Evolutionary conservation across 2,329 filamentous ascomycete genomes (phyloP).

Genomic region (Colletotrichum lentis): DNA sequence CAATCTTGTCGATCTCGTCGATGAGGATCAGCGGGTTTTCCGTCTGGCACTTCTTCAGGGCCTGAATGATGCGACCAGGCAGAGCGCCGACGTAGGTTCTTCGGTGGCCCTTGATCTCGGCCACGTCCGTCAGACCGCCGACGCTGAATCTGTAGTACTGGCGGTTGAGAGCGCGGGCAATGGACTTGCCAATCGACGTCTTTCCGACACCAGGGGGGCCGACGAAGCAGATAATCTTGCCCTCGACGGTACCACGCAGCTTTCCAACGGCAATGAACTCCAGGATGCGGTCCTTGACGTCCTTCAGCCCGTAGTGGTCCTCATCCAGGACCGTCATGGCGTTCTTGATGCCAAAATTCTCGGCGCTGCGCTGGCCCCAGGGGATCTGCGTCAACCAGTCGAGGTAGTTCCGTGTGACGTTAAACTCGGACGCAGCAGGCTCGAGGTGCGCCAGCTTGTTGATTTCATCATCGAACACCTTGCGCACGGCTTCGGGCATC

Average conservation of each 20-base stretch:
- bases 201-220: conserved; percentile 97
- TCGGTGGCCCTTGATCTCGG: conserved; percentile 97
- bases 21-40: conserved; percentile 97
- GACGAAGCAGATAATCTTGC: conserved; percentile 97
- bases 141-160: conserved; percentile 99
- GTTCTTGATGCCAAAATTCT: conserved; percentile 95
- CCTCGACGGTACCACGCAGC: conserved; percentile 93
- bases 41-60: conserved; percentile 97
- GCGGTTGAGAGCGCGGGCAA: conserved; percentile 90
- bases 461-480: conserved; percentile 97
- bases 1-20: conserved; percentile 98
- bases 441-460: conserved; percentile 97
- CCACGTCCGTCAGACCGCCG: conserved; percentile 94
- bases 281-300: conserved; percentile 97
- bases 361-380: conserved; percentile 92
- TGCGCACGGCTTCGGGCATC: conserved; percentile 96
- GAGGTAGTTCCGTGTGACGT: conserved; percentile 96
- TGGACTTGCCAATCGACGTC: conserved; percentile 98
- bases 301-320: conserved; percentile 95
- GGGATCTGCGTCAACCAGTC: conserved; percentile 99
- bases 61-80: conserved; percentile 96
- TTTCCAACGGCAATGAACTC: conserved; percentile 99
- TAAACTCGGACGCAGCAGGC: conserved; percentile 96
- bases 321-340: conserved; percentile 91
- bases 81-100: conserved; percentile 96